phyloP scores from a whole-genome alignment of 148 eudicot genomes.

The Vaccinium macrocarpon region DNA sequence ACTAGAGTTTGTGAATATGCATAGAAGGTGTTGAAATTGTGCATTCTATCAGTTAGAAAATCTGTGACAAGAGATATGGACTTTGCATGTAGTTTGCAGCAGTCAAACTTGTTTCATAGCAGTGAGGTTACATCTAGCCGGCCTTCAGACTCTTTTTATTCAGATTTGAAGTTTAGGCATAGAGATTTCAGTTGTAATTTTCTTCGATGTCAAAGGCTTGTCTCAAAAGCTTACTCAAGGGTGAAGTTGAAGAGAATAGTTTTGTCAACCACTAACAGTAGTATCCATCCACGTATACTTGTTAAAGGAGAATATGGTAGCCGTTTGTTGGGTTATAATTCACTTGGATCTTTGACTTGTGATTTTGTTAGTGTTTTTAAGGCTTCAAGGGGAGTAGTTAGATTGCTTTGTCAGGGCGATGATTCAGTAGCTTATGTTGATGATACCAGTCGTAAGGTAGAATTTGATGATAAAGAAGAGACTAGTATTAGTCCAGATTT shows the following conservation, averaged over 20 bases:
- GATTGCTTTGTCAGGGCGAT: constrained; percentile 55
- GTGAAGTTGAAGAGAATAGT: constrained; percentile 40
- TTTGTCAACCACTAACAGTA: constrained; percentile 18
- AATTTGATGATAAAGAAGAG: constrained; percentile 37
- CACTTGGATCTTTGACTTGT: constrained; percentile 23
- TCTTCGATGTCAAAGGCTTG: constrained; percentile 32
- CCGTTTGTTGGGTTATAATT: constrained; percentile 25
- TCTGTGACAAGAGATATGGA: constrained; percentile 43
- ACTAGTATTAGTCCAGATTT: constrained; percentile 27
- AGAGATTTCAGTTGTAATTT: constrained; percentile 33
- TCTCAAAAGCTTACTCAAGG: constrained; percentile 25
- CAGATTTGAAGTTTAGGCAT: constrained; percentile 27
- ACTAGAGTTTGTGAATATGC: constrained; percentile 20
- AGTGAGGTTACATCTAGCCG: constrained; percentile 35
- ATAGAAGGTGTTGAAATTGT: neutral
- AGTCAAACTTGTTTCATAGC: constrained; percentile 42
- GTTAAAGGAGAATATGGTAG: constrained; percentile 29
- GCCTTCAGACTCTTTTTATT: constrained; percentile 27
- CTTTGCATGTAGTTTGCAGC: constrained; percentile 52
- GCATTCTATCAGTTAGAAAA: neutral
- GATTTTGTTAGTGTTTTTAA: constrained; percentile 19
- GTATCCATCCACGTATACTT: constrained; percentile 11
- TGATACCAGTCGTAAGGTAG: constrained; percentile 53
- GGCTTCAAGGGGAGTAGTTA: constrained; percentile 26
- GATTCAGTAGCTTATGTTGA: constrained; percentile 65